phyloP scores from a whole-genome alignment of 1,284 basidiomycete genomes.

The Puccinia coronata region DNA sequence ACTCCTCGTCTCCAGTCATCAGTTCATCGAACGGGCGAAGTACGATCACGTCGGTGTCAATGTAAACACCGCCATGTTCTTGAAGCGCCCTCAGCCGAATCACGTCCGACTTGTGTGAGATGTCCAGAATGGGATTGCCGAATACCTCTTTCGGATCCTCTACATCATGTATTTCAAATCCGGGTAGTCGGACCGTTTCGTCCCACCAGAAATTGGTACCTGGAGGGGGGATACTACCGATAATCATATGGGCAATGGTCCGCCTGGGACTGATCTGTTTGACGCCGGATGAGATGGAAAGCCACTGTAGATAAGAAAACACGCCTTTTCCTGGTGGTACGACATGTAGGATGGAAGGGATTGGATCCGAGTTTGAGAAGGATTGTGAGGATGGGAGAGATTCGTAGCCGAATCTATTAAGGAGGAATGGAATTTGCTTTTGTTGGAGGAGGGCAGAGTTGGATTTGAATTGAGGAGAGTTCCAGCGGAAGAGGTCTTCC shows the following conservation, averaged over 20 bases:
- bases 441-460: not conserved
- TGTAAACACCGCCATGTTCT: slow-evolving; percentile 37
- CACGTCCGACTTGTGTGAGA: slow-evolving; percentile 47
- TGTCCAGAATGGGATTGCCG: slow-evolving; percentile 40
- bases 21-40: slow-evolving; percentile 33
- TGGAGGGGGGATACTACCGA: slow-evolving; percentile 20
- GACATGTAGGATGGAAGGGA: slow-evolving; percentile 44
- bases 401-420: slow-evolving; percentile 46
- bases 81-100: slow-evolving; percentile 31
- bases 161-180: slow-evolving; percentile 33
- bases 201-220: slow-evolving; percentile 49
- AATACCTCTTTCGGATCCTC: slow-evolving; percentile 34
- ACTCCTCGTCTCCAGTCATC: slow-evolving; percentile 35
- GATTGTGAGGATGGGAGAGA: slow-evolving; percentile 18
- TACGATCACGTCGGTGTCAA: slow-evolving; percentile 46
- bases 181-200: slow-evolving; percentile 21
- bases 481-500: slow-evolving; percentile 37
- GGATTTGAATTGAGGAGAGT: not conserved
- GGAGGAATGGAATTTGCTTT: slow-evolving; percentile 39
- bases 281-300: slow-evolving; percentile 43
- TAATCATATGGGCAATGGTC: slow-evolving; percentile 46
- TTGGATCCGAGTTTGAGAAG: slow-evolving; percentile 15
- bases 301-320: slow-evolving; percentile 44
- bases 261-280: slow-evolving; percentile 29
- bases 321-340: slow-evolving; percentile 43